Evolutionary conservation across 1,284 basidiomycete genomes (phyloP).

Genomic region (Phaffia rhodozyma): DNA sequence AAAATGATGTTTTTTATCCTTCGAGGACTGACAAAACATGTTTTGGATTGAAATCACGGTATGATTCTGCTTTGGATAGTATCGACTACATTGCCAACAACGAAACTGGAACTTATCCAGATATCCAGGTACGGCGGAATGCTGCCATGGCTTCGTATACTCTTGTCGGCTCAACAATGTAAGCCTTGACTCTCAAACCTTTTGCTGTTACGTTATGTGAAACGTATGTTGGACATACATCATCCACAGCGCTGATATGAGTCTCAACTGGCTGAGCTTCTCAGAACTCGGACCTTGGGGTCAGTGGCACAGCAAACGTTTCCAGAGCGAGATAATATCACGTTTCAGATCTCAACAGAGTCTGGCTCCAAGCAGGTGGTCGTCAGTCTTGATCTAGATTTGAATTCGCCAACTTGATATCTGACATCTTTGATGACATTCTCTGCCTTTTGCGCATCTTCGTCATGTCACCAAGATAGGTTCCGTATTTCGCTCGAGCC

Average conservation of each 20-base stretch:
- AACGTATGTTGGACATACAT: no score
- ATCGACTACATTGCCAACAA: constrained; percentile 11
- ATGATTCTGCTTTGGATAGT: not conserved
- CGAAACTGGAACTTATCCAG: constrained; percentile 5
- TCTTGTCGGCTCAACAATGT: not conserved
- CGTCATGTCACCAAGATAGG: no score
- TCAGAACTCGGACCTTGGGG: not conserved
- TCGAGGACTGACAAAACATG: no score
- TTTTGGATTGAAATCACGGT: not conserved
- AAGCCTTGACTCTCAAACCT: no score
- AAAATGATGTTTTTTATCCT: no score
- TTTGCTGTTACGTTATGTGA: no score
- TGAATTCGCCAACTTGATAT: not conserved
- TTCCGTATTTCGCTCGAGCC: constrained; percentile 4
- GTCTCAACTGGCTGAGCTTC: no score
- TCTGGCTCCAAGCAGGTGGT: not conserved
- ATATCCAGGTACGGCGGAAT: not conserved
- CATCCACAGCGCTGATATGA: no score
- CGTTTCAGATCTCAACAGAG: not conserved
- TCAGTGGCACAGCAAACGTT: not conserved
- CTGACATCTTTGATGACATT: no score
- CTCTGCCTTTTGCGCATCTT: no score
- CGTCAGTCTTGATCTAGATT: not conserved
- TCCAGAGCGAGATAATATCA: constrained; percentile 8
- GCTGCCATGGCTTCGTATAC: constrained; percentile 2